These are phyloP conservation scores for Paraglomus brasilianum DNA, from an alignment of 192 early-diverging fungal species.

Conservation along the genomic window DNA sequence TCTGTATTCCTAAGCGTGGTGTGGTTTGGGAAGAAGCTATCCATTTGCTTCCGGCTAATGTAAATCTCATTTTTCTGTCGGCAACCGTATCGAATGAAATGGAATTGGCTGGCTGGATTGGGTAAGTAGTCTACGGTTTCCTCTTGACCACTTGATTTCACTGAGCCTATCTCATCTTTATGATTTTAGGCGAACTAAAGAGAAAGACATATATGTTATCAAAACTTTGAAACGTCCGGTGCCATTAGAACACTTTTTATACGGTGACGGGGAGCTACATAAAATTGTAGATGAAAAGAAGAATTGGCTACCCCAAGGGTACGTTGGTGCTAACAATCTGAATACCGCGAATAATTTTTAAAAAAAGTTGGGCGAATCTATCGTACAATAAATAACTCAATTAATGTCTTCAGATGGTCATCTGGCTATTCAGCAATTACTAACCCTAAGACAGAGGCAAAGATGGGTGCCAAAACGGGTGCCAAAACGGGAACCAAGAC, in stretches of 20 bases:
- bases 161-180: background rate
- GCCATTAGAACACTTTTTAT: slow-evolving; percentile 93
- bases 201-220: slow-evolving; percentile 97
- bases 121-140: slow-evolving; percentile 46
- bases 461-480: slow-evolving; percentile 24
- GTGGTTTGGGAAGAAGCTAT: slow-evolving; percentile 99
- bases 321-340: slow-evolving; percentile 29
- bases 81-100: slow-evolving; percentile 97
- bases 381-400: slow-evolving; percentile 16
- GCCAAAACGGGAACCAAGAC: slow-evolving; percentile 46
- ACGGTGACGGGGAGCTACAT: slow-evolving; percentile 78
- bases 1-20: slow-evolving; percentile 58
- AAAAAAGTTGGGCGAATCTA: slow-evolving; percentile 57
- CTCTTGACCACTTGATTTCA: slow-evolving; percentile 1
- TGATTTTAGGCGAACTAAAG: slow-evolving; percentile 79
- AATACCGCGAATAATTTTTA: slow-evolving; percentile 53
- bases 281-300: slow-evolving; percentile 87
- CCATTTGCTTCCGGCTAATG: slow-evolving; percentile 96
- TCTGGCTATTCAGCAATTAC: too few relatives aligned
- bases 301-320: slow-evolving; percentile 59
- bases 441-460: too few relatives aligned
- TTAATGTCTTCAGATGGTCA: too few relatives aligned
- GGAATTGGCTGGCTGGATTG: slow-evolving; percentile 99
- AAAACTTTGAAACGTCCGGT: slow-evolving; percentile 90
- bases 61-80: slow-evolving; percentile 91